Conservation (phyloP, 345 rosid genomes). For the Rubroshorea leprosula region DNA sequence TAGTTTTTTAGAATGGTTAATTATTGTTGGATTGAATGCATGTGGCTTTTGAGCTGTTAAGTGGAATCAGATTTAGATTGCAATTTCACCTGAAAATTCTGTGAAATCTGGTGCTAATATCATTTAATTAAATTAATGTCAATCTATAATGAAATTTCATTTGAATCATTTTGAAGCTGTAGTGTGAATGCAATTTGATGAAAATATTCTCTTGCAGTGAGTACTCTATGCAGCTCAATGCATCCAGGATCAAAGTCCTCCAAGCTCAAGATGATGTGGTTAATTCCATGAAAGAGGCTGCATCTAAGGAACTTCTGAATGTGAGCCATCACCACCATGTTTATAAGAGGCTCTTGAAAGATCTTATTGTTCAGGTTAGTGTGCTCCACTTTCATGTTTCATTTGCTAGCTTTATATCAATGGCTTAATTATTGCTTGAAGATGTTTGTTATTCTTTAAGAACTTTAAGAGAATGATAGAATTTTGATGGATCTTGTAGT, state of each 20-base stretch:
- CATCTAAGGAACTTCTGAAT: slow-evolving; percentile 70
- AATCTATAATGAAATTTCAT: not conserved
- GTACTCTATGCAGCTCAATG: slow-evolving; percentile 97
- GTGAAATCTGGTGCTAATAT: too few species aligned
- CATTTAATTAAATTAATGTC: too few species aligned
- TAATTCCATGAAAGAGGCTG: slow-evolving; percentile 77
- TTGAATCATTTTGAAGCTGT: not conserved
- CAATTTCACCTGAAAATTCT: not conserved
- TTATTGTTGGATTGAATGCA: not conserved
- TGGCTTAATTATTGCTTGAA: not conserved
- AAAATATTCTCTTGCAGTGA: slow-evolving; percentile 44
- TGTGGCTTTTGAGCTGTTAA: not conserved
- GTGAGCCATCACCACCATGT: slow-evolving; percentile 53
- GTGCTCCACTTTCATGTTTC: not conserved
- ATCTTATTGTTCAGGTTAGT: slow-evolving; percentile 87
- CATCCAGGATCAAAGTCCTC: slow-evolving; percentile 90
- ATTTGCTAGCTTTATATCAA: too few species aligned
- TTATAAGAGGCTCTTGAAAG: slow-evolving; percentile 60
- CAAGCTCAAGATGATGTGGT: slow-evolving; percentile 97
- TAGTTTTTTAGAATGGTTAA: not conserved
- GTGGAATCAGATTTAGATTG: not conserved
- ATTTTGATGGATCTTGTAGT: not conserved
- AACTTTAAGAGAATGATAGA: not conserved
- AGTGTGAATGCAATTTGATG: not conserved
- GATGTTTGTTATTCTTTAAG: not conserved